Base-by-base conservation (phyloP, 768 basidiomycete species). In the Serpula lacrymans region DNA sequence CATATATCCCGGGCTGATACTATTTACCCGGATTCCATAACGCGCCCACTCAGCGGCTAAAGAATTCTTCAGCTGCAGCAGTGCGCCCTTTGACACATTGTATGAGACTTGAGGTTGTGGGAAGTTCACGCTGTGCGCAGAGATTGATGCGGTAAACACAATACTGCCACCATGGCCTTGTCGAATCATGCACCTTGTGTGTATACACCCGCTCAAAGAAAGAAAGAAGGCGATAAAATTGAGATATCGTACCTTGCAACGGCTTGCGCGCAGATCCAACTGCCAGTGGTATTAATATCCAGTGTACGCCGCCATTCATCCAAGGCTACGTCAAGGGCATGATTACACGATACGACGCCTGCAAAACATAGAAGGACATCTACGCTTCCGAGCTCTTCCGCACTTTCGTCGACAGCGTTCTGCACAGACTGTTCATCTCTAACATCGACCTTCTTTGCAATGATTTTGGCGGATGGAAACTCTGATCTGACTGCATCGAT, bases 211-310 rank as follows among this genome's bases (percentile, higher is more conserved):
- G 3, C 5, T 4, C 10, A 9, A 16, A 16, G 29, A 38, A 5
- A 12, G 5, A 13, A 5, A 11, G 5, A 6, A 11, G 4, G 12
- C 41, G 18, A 16, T 24, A 7, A 25, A 23, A 34, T 26, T 6
- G 4, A 3, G 39, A 7, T 23, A 5, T 53, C 50, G 36, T 34
- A 67, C 72, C 57, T 68, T 36, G 60, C 64, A 22, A 63, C 68
- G 1, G 68, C 59, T 41, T 70, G 64, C 7, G 70, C 69, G 40
- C 70, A 72, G 35, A 71, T 43, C 68, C 66, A 72, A 33, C 68
- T 68, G 14, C 71, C 73, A 5, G 66, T 74, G 13, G 63, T 62
- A 39, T 71, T 74, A 29, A 69, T 52, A 32, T 72, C 69, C 18
- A 71, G 38, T 5, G 68, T 59, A 20, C 57, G 52, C 41, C 51